Conservation (phyloP, 1,284 basidiomycete species). For the Erythrobasidium hasegawianum region DNA sequence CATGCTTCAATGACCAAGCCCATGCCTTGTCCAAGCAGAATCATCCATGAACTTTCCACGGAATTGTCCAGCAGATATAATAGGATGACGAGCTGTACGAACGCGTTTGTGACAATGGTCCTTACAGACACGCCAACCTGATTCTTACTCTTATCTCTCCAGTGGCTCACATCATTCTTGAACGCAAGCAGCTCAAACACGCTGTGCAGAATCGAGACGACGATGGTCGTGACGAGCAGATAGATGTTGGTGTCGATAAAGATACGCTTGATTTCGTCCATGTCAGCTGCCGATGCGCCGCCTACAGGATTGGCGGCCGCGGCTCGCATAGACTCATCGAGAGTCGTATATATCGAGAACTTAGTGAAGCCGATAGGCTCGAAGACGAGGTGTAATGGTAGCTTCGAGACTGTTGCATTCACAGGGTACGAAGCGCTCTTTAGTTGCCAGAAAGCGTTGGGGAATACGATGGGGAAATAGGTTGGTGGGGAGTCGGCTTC, state of each 20-base stretch:
- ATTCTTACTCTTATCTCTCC: constrained; percentile 71
- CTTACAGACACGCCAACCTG: constrained; percentile 56
- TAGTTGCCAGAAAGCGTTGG: constrained; percentile 85
- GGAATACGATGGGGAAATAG: constrained; percentile 83
- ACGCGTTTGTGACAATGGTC: constrained; percentile 70
- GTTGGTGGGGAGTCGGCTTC: constrained; percentile 45
- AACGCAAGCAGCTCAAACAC: constrained; percentile 95
- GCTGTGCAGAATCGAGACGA: constrained; percentile 81
- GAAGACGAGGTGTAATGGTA: constrained; percentile 77
- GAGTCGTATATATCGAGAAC: constrained; percentile 43
- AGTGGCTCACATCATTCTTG: constrained; percentile 70
- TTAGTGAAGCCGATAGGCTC: constrained; percentile 61
- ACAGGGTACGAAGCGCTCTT: constrained; percentile 48
- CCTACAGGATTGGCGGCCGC: constrained; percentile 33
- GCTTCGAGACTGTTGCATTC: constrained; percentile 47
- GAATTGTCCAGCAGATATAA: constrained; percentile 93
- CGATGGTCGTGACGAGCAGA: constrained; percentile 66
- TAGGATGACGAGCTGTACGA: constrained; percentile 63
- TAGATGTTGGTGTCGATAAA: constrained; percentile 83
- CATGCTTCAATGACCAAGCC: constrained; percentile 90
- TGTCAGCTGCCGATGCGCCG: constrained; percentile 59
- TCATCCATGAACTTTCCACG: constrained; percentile 93
- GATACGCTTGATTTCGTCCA: constrained; percentile 92
- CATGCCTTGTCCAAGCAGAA: constrained; percentile 55
- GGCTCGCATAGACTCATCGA: constrained; percentile 58